These are phyloP conservation scores for Taphrina wiesneri DNA, from an alignment of 1,139 yeast species.

Conservation along the genomic window DNA sequence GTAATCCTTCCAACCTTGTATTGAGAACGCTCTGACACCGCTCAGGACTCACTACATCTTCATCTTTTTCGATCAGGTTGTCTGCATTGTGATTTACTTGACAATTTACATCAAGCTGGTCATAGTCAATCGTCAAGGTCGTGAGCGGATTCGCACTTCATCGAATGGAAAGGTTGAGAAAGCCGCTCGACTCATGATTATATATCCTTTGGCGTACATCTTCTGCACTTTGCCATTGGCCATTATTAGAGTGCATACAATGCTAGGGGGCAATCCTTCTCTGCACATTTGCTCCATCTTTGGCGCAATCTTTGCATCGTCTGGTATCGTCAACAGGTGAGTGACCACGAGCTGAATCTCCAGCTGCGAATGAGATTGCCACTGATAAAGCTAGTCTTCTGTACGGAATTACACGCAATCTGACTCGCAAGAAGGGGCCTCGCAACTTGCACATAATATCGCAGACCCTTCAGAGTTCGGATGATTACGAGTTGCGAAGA, in stretches of 20 bases:
- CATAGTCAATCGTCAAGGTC: neutral
- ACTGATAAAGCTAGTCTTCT: neutral
- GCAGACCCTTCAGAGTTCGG: neutral
- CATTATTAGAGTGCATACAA: neutral
- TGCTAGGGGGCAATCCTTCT: slow-evolving; percentile 4
- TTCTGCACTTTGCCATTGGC: slow-evolving; percentile 15
- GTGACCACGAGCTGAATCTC: neutral
- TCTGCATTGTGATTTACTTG: slow-evolving; percentile 3
- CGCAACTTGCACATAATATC: neutral
- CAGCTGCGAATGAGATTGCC: too few species aligned
- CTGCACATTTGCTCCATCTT: neutral
- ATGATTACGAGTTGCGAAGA: neutral
- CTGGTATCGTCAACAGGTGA: slow-evolving; percentile 16
- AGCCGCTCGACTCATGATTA: slow-evolving; percentile 11
- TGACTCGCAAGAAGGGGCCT: neutral
- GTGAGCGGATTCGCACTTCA: neutral
- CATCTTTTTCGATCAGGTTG: slow-evolving; percentile 10
- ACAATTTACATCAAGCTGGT: slow-evolving; percentile 2
- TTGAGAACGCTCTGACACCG: neutral
- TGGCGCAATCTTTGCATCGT: slow-evolving; percentile 8
- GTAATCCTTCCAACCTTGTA: neutral
- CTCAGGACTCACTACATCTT: slow-evolving; percentile 8
- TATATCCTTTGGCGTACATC: slow-evolving; percentile 14
- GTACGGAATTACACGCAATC: slow-evolving; percentile 17
- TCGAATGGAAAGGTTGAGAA: slow-evolving; percentile 9